Base-by-base conservation (phyloP, 495 filamentous ascomycete genomes). In the Collariella sp. region DNA sequence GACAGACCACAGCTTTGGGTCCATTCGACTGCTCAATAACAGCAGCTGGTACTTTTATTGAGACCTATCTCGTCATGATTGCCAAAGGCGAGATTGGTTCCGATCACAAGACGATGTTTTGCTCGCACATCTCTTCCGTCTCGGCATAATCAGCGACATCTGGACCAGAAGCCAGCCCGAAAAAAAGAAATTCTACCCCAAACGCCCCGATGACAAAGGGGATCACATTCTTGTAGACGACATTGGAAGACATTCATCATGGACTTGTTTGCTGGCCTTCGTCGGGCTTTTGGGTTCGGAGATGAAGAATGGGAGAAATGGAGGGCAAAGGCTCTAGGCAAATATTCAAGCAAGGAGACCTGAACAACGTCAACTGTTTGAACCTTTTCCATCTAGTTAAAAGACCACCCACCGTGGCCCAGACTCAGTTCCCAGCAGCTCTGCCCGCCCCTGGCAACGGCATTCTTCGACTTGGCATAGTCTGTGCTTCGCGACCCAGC, bases 161-260 rank as follows among this genome's bases (percentile, higher is more conserved):
- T 38, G 35, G 11, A 38, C 35, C 3, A n/a, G n/a, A n/a, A n/a
- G 35, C 5, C 35, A n/a, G 35, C 11, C n/a, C n/a, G n/a, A n/a
- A n/a, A n/a, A 31, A 12, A 12, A 38, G 35, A 13, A 26, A 38
- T 76, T 72, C 56, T 78, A 71, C 52, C 62, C 77, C 12, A 69
- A 67, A 43, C 68, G 76, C 57, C 56, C 61, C 24, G 72, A 75
- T 58, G 68, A 76, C 46, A 76, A 74, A 52, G 73, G 71, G 1
- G 71, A 75, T 46, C 72, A 74, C 45, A 66, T 76, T 38, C 61
- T 79, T 3, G 63, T 77, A 22, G 68, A 78, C 48, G 61, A 70
- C 15, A 38, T 12, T 12, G 35, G 22, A 20, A 45, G 20, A 45
- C 42, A 13, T 26, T 45, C 42, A n/a, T n/a, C n/a, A 45, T 15